Base-by-base conservation (phyloP, 2,329 filamentous ascomycete genomes). In the Nemania serpens region DNA sequence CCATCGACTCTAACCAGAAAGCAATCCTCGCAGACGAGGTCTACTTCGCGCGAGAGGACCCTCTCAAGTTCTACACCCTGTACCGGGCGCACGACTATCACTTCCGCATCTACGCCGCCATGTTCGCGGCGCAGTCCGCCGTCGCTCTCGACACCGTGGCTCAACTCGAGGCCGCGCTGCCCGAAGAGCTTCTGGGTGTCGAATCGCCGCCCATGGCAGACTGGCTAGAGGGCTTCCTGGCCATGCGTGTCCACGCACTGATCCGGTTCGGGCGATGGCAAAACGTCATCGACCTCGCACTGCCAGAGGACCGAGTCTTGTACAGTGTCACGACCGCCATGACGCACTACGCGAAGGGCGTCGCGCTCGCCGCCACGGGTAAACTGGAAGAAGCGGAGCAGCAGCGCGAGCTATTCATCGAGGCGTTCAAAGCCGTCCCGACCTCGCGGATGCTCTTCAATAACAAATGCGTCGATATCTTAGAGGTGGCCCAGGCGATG, bases 81-180 rank as follows among this genome's bases (percentile, higher is more conserved):
- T 94, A 93, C 71, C 84, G 90, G 13, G 83, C 84, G 51, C 91
- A 94, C 71, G 81, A 93, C 70, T 88, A 88, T 68, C 90, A 93
- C 70, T 92, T 91, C 65, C 82, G 85, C 2, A 83, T 93, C 51
- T 93, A 93, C 70, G 87, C 88, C 0, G 89, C 90, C 59, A 91
- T 93, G 89, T 89, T 93, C 66, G 84, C 88, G 0, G 91, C 87
- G 0, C 84, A 89, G 70, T 88, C 80, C 1, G 71, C 76, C 22
- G 77, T 88, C 11, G 88, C 89, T 0, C 72, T 93, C 1, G 82
- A 88, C 0, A 87, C 88, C 0, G 83, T 84, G 0, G 66, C 70
- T 0, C 76, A 79, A 46, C 81, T 93, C 49, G 88, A 92, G 69
- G 75, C 75, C 0, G 84, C 85, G 0, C 75, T 93, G 3, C 83